phyloP scores from a whole-genome alignment of 2,329 filamentous ascomycete genomes.

The Sporothrix inflata region DNA sequence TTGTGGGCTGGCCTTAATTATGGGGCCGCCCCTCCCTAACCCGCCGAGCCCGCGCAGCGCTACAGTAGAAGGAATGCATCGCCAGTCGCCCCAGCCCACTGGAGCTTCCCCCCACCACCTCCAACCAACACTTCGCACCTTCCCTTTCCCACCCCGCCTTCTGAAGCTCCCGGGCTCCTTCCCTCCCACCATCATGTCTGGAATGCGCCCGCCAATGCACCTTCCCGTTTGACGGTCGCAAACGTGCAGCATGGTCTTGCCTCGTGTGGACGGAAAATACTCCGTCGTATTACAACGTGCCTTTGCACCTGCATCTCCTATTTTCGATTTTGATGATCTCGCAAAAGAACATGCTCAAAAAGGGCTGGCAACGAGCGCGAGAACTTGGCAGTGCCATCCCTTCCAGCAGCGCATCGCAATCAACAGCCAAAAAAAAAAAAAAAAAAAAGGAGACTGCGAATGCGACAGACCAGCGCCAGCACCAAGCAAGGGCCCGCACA shows the following conservation, averaged over 20 bases:
- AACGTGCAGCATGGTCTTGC: constrained; percentile 12
- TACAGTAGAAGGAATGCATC: constrained; percentile 12
- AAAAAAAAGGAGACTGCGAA: neutral
- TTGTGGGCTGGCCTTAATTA: constrained; percentile 25
- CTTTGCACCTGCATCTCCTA: neutral
- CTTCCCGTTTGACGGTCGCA: constrained; percentile 2
- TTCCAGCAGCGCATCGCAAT: neutral
- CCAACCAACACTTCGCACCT: neutral
- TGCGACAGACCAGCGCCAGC: constrained; percentile 15
- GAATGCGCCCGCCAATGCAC: constrained; percentile 2
- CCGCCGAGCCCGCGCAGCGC: neutral
- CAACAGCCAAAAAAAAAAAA: neutral
- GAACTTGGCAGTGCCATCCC: neutral
- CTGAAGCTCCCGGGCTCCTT: neutral
- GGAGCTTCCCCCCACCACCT: neutral
- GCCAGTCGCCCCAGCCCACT: neutral
- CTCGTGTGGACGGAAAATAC: neutral
- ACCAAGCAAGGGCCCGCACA: constrained; percentile 4
- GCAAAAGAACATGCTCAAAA: neutral
- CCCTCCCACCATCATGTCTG: neutral
- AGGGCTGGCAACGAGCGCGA: neutral
- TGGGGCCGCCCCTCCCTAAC: constrained; percentile 22
- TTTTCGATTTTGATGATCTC: neutral
- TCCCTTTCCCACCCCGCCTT: constrained; percentile 21
- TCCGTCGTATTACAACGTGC: no score